These are phyloP conservation scores for Lasiodiplodia sp. DNA, from an alignment of 2,329 filamentous ascomycete species.

Conservation along the genomic window DNA sequence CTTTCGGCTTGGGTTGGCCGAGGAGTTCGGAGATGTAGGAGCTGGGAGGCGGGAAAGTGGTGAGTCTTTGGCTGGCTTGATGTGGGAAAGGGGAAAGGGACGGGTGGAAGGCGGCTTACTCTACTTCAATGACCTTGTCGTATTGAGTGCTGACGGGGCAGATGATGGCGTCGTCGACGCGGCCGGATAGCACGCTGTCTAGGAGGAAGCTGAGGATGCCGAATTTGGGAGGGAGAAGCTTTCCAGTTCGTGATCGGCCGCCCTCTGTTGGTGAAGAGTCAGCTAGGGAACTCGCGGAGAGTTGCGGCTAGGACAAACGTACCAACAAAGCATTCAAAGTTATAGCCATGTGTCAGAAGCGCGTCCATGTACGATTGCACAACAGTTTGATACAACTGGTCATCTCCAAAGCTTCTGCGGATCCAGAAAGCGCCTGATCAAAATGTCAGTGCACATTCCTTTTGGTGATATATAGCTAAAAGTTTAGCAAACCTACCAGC, in stretches of 20 bases:
- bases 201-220: constrained; percentile 92
- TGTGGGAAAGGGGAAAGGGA: not conserved
- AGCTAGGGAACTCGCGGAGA: not conserved
- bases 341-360: constrained; percentile 86
- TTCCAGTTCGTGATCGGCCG: constrained; percentile 89
- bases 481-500: constrained; percentile 62
- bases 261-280: constrained; percentile 67
- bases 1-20: constrained; percentile 93
- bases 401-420: constrained; percentile 87
- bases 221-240: constrained; percentile 92
- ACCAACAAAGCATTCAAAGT: constrained; percentile 91
- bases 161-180: constrained; percentile 89
- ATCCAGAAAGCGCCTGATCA: constrained; percentile 86
- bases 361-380: constrained; percentile 97
- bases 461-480: not conserved
- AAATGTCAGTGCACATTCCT: constrained; percentile 9
- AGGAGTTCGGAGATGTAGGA: constrained; percentile 95
- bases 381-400: constrained; percentile 87
- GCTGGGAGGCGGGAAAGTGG: constrained; percentile 39
- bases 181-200: constrained; percentile 85
- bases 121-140: constrained; percentile 98
- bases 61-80: not conserved
- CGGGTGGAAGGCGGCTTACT: constrained; percentile 53
- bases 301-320: not conserved
- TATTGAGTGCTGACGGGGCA: constrained; percentile 98